Percentiles rank a stretch among this genome's conserved stretches.
phyloP scores from a whole-genome alignment of 2,329 filamentous ascomycete genomes.

The Raffaelea albimanens region DNA sequence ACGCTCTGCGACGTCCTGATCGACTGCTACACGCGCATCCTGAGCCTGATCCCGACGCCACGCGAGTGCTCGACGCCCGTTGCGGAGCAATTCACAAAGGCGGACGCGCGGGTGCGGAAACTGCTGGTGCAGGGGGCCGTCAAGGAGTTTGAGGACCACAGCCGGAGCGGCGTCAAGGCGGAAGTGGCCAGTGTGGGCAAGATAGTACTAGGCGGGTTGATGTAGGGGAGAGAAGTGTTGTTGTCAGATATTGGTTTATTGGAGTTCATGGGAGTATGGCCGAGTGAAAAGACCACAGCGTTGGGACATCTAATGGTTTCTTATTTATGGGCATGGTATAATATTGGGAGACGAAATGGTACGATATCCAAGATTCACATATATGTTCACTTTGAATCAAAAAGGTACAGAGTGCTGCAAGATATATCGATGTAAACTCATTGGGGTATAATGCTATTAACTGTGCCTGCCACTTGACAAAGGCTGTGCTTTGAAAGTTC shows the following conservation, averaged over 20 bases:
- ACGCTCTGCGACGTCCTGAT: slow-evolving; percentile 93
- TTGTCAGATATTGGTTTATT: too few relatives aligned
- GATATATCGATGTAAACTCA: too few relatives aligned
- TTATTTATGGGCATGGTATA: too few relatives aligned
- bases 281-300: too few relatives aligned
- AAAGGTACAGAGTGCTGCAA: too few relatives aligned
- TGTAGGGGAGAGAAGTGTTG: slow-evolving; percentile 27
- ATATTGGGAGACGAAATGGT: too few relatives aligned
- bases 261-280: too few relatives aligned
- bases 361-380: too few relatives aligned
- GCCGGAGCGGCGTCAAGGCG: slow-evolving; percentile 60
- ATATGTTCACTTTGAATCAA: too few relatives aligned
- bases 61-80: slow-evolving; percentile 61
- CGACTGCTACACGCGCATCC: slow-evolving; percentile 76
- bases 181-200: slow-evolving; percentile 82
- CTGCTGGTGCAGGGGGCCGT: slow-evolving; percentile 80
- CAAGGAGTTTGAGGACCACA: slow-evolving; percentile 87
- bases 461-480: slow-evolving; percentile 8
- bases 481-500: slow-evolving; percentile 16
- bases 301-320: too few relatives aligned
- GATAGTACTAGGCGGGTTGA: slow-evolving; percentile 78
- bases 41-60: slow-evolving; percentile 65
- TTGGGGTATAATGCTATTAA: too few relatives aligned
- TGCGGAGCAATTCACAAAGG: slow-evolving; percentile 82
- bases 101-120: slow-evolving; percentile 77